Base-by-base conservation (phyloP, 495 filamentous ascomycete genomes). In the Arthonia radiata region DNA sequence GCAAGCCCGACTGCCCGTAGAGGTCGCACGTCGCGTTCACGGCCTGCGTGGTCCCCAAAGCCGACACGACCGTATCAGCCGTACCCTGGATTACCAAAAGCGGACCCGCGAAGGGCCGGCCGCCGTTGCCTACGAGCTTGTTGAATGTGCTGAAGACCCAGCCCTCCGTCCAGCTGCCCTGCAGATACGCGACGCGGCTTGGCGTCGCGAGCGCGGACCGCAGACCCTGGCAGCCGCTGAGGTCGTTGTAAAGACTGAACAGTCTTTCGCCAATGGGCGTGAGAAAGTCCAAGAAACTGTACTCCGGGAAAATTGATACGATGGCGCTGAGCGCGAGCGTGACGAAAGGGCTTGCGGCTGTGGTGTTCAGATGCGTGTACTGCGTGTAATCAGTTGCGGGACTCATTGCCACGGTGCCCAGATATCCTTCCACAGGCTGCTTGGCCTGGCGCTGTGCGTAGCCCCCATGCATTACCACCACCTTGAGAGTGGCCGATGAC, bases 401-500 rank as follows among this genome's bases (percentile, higher is more conserved):
- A 17, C 44, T 41, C 3, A 33, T 35, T 2, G 54, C 47, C 3
- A 63, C 34, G 1, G 50, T 37, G 1, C 56, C 56, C n/a, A 49
- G 29, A 35, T 53, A 63, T 19, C 53, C 53, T 4, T 31, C 9
- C 0, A 41, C 33, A 4, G 51, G 37, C 2, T 29, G 18, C 2
- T 27, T 19, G 11, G 34, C 41, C 19, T 50, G 40, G 6, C 46
- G 41, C 36, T 61, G 44, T 3, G 56, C 54, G 5, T 43, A 36
- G 5, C 11, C 34, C 43, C 56, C 55, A 61, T 4, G 51, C 49
- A 0, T 47, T 48, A 0, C 49, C 48, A 7, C 54, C 59, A 1
- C 57, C 56, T 36, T 61, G 53, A 17, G 47, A 54, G 28, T 62
- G 59, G 0, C 60, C 60, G 13, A 59, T 40, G 1, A 39, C 31